Percentiles rank a stretch among this genome's conserved stretches.
Evolutionary conservation across 225 moss, liverwort and hornwort species (phyloP).

Genomic region (Anthoceros angustus): DNA sequence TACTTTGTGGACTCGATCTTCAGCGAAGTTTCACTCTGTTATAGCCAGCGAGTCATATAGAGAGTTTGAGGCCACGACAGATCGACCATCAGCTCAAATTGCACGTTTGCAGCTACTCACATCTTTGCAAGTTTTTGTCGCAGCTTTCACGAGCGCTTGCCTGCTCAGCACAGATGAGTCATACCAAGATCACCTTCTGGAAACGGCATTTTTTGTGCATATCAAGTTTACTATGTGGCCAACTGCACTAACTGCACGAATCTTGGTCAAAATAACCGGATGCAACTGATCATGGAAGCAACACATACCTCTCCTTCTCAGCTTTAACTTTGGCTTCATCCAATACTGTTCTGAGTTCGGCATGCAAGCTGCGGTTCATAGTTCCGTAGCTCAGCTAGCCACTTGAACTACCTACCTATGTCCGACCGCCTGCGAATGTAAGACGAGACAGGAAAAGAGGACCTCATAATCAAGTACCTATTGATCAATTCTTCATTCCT

Average conservation of each 20-base stretch:
- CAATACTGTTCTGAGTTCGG: conserved; percentile 18
- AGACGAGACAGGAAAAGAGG: background rate
- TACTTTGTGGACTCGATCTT: conserved; percentile 26
- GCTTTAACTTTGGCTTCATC: conserved; percentile 21
- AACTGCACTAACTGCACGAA: too few species aligned
- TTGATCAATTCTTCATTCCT: conserved; percentile 23
- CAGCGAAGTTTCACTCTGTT: conserved; percentile 21
- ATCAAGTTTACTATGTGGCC: background rate
- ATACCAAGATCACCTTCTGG: background rate
- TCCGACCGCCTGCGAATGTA: background rate
- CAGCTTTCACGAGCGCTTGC: conserved; percentile 15
- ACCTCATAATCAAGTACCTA: conserved; percentile 10
- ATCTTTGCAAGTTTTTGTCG: conserved; percentile 27
- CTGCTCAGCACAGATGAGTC: conserved; percentile 11
- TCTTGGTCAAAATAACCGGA: too few species aligned
- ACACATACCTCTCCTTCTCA: conserved; percentile 21
- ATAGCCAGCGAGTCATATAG: background rate
- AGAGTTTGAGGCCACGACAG: background rate
- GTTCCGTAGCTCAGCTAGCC: background rate
- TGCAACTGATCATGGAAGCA: background rate
- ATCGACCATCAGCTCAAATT: background rate
- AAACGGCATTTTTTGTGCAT: background rate
- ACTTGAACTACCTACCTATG: background rate
- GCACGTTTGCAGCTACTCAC: conserved; percentile 10
- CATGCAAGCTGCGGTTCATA: conserved; percentile 14